phyloP scores from a whole-genome alignment of 768 basidiomycete genomes.

The Boletus eberwhitei region DNA sequence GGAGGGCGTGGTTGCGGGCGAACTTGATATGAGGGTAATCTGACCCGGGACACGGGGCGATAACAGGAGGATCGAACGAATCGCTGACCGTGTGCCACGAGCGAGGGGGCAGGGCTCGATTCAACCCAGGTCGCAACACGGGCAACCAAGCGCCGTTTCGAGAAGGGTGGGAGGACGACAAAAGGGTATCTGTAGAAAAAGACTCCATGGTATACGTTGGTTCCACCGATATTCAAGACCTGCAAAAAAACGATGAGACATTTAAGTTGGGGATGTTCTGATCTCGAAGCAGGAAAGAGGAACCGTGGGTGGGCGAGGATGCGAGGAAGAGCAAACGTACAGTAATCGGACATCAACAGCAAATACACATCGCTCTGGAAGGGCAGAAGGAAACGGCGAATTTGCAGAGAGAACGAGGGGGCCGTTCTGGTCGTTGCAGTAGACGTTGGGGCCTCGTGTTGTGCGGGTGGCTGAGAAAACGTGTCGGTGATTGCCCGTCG shows the following conservation, averaged over 20 bases:
- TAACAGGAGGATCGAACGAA: conserved; percentile 22
- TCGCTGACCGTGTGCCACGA: conserved; percentile 20
- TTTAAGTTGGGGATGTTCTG: not conserved
- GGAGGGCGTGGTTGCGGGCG: conserved; percentile 14
- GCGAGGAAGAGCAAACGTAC: conserved; percentile 10
- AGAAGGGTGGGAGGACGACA: conserved; percentile 14
- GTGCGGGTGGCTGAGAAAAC: conserved; percentile 36
- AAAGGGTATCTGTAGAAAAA: conserved; percentile 29
- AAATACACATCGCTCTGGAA: conserved; percentile 21
- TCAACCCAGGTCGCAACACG: conserved; percentile 15
- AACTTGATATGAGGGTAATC: conserved; percentile 15
- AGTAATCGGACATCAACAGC: conserved; percentile 24
- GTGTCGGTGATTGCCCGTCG: conserved; percentile 30
- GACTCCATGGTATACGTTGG: conserved; percentile 33
- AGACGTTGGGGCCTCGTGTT: conserved; percentile 30
- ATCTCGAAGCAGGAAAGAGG: not conserved
- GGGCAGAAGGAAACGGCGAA: conserved; percentile 5
- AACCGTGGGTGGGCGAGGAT: too few relatives aligned
- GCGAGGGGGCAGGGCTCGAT: conserved; percentile 11
- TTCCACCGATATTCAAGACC: conserved; percentile 34
- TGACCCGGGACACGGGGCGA: conserved; percentile 16
- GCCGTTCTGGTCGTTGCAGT: conserved; percentile 11
- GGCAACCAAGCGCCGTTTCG: conserved; percentile 13
- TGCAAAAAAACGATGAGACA: conserved; percentile 6
- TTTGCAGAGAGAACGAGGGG: conserved; percentile 6